Evolutionary conservation across 768 basidiomycete species (phyloP), one percentile per base, ranked within the genome.

Genomic region (Cantharellus anzutake): DNA sequence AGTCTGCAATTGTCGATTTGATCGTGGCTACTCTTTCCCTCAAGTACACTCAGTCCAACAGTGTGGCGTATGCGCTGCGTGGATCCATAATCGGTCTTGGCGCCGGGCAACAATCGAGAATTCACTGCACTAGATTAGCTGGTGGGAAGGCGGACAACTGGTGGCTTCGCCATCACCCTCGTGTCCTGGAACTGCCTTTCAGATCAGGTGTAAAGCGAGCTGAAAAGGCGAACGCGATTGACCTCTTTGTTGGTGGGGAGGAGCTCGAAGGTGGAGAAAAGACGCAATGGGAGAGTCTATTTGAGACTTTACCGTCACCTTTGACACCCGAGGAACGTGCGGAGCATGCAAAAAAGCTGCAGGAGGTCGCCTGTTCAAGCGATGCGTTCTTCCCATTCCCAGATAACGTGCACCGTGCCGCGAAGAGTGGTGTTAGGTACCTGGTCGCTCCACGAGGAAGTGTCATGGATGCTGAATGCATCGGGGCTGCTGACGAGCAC

Each of bases 381-480:
- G 96, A 99, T 65, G 96, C 94, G 57, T 99, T 99, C 79, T 98
- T 98, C 91, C 96, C 96, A 16, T 98, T 98, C 81, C 80, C 94
- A 7, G 96, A 99, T 68, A 99, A 98, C 66, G 94, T 99, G 41
- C 87, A 97, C 69, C 78, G 96, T 51, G 88, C 90, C 57, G 77
- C 79, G 71, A 84, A 86, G 76, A 93, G 90, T 62, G 96, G 96
- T 0, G 93, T 91, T 56, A 80, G 73, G 68, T 97, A 96, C 71
- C 76, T 99, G 53, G 91, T 90, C 35, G 91, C 93, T 4, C 85
- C 88, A 2, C 80, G 83, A 56, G 96, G 96, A 55, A 92, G 88
- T 65, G 91, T 99, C 62, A 98, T 98, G 94, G 96, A 99, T 67
- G 81, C 71, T 51, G 94, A 93, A 70, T 94, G 96, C 67, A 83